phyloP scores from a whole-genome alignment of 108 stramenopile species.

The Cyclostephanos tholiformis region DNA sequence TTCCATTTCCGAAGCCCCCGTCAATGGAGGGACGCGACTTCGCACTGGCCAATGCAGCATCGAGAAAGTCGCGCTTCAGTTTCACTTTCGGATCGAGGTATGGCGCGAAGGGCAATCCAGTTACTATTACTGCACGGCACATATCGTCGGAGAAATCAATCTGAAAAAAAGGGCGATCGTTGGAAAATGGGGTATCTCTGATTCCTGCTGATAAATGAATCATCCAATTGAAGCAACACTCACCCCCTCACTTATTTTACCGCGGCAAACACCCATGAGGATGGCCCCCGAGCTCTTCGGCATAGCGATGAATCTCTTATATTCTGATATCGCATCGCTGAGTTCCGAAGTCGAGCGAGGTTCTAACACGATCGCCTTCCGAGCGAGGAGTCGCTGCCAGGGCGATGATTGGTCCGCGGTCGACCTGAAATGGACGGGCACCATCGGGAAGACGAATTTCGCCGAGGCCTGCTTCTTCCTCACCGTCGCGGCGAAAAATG shows the following conservation, averaged over 20 bases:
- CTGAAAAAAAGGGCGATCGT: constrained; percentile 8
- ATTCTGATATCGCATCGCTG: constrained; percentile 87
- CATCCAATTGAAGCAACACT: constrained; percentile 4
- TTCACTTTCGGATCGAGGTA: constrained; percentile 93
- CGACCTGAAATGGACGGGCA: constrained; percentile 42
- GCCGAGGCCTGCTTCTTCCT: constrained; percentile 37
- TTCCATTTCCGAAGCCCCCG: constrained; percentile 72
- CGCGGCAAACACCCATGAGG: constrained; percentile 95
- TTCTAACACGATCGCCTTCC: constrained; percentile 82
- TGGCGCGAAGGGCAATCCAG: constrained; percentile 97
- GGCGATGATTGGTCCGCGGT: constrained; percentile 48
- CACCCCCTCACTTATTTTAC: constrained; percentile 78
- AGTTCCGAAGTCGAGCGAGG: constrained; percentile 80
- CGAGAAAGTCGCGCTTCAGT: constrained; percentile 93
- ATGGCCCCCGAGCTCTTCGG: constrained; percentile 79
- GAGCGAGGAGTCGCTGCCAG: constrained; percentile 73
- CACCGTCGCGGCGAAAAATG: constrained; percentile 57
- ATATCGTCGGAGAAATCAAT: constrained; percentile 94
- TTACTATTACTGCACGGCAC: constrained; percentile 95
- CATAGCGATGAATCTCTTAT: constrained; percentile 76
- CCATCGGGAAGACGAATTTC: constrained; percentile 48
- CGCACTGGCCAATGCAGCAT: constrained; percentile 59
- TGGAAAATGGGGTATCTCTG: background rate
- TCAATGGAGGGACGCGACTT: constrained; percentile 54
- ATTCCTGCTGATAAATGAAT: background rate